Base-by-base conservation (phyloP, 2,329 filamentous ascomycete genomes). In the Thielaviopsis populi region DNA sequence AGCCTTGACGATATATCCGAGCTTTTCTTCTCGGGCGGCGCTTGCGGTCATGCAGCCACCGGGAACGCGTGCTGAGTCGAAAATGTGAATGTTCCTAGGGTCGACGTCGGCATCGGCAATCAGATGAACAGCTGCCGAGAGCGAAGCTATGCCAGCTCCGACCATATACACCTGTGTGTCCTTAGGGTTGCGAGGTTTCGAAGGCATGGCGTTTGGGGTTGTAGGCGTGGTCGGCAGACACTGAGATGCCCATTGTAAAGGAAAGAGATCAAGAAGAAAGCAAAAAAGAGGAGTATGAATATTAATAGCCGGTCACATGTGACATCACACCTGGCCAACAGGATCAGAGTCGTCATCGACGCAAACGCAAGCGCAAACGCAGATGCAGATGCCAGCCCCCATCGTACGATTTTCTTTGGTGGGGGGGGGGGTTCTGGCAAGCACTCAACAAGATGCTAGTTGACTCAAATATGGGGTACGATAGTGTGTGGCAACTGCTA, bases 1-100 rank as follows among this genome's bases (percentile, higher is more conserved):
- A 7, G 71, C 71, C 24, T 71, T 72, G 62, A 72, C 72, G 59
- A 74, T 69, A 61, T 74, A 75, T 0, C 73, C 73, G 40, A 71
- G 70, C 33, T 37, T 42, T 50, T 66, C 63, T 11, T 70, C 67
- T 8, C 70, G 68, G 66, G 70, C 69, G 1, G 72, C 70, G 13
- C 68, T 62, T 24, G 69, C 71, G 33, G 69, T 68, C 17, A 73
- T 69, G 7, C 70, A 70, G 24, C 72, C 71, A 19, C 72, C 72
- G 1, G 73, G 68, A 7, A 69, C 61, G 11, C 66, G 65, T 13
- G 70, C 68, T 24, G 71, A 70, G 63, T 74, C 73, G 50, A 74
- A 67, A 30, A 75, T 70, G 37, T 72, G 73, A 64, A 75, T 71
- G 48, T 70, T 70, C 11, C 68, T 65, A 0, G 73, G 69, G 0